phyloP scores from a whole-genome alignment of 495 filamentous ascomycete genomes.

The Penicillium paradoxum region DNA sequence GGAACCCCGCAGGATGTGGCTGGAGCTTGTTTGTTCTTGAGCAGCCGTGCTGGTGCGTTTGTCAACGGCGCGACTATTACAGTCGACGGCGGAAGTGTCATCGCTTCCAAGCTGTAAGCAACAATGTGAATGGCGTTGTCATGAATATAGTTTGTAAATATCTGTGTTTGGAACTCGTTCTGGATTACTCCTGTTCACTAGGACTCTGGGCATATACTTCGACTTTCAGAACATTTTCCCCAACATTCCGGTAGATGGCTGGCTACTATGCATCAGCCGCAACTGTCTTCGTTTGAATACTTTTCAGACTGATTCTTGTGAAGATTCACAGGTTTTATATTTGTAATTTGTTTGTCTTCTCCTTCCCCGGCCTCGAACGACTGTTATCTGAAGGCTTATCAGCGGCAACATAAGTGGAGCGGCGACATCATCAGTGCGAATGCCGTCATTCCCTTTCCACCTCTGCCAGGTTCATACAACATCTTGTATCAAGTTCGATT shows the following conservation, averaged over 20 bases:
- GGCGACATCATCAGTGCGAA: conserved; percentile 29
- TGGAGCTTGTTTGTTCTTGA: conserved; percentile 70
- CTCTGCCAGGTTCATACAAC: conserved; percentile 15
- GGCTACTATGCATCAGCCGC: not conserved
- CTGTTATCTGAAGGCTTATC: conserved; percentile 17
- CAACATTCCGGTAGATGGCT: conserved; percentile 15
- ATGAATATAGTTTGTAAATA: not conserved
- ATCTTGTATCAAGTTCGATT: conserved; percentile 2
- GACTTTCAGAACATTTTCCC: not conserved
- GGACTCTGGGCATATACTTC: not conserved
- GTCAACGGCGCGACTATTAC: conserved; percentile 74
- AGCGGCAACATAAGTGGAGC: conserved; percentile 29
- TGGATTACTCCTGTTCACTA: not conserved
- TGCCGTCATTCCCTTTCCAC: conserved; percentile 16
- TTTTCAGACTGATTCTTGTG: not conserved
- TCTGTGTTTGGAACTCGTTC: not conserved
- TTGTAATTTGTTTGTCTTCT: not conserved
- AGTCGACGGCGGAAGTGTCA: conserved; percentile 61
- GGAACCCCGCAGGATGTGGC: conserved; percentile 69
- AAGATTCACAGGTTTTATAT: not conserved
- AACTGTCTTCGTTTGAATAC: not conserved
- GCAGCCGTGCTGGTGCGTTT: conserved; percentile 64
- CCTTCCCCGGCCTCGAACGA: not conserved
- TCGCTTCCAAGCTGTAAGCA: conserved; percentile 50
- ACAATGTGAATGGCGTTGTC: not conserved